These are phyloP conservation scores for Yueomyces sinensis DNA, from an alignment of 805 yeast genomes.

Conservation along the genomic window DNA sequence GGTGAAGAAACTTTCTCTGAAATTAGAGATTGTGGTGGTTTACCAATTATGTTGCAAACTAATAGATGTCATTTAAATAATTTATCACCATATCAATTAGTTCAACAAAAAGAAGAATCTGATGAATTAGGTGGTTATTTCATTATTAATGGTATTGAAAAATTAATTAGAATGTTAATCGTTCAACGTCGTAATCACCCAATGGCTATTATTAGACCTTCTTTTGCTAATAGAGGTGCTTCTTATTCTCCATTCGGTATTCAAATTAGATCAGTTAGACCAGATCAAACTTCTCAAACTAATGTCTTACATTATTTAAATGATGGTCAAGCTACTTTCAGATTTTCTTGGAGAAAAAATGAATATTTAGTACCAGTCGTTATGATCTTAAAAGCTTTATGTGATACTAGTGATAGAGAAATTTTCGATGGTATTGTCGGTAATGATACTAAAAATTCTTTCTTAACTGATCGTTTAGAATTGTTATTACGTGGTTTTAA, in stretches of 20 bases:
- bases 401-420: slow-evolving; percentile 86
- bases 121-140: slow-evolving; percentile 97
- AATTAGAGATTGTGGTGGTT: slow-evolving; percentile 78
- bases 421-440: slow-evolving; percentile 95
- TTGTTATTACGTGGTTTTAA: slow-evolving; percentile 80
- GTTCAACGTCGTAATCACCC: slow-evolving; percentile 97
- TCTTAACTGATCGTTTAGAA: slow-evolving; percentile 96
- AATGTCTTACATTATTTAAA: slow-evolving; percentile 91
- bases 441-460: slow-evolving; percentile 72
- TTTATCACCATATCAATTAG: slow-evolving; percentile 71
- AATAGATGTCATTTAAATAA: slow-evolving; percentile 86
- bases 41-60: slow-evolving; percentile 84
- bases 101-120: slow-evolving; percentile 69
- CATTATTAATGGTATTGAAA: slow-evolving; percentile 92
- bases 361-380: slow-evolving; percentile 89
- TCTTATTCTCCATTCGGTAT: slow-evolving; percentile 82
- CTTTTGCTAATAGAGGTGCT: slow-evolving; percentile 89
- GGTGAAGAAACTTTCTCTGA: slow-evolving; percentile 66
- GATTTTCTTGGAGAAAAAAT: slow-evolving; percentile 95
- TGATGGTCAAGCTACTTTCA: slow-evolving; percentile 92
- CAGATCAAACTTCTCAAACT: slow-evolving; percentile 95
- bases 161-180: slow-evolving; percentile 90
- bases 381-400: slow-evolving; percentile 82
- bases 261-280: slow-evolving; percentile 86
- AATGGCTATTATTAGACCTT: slow-evolving; percentile 93